Conservation (phyloP, 2,329 filamentous ascomycete genomes). For the Dendryphion nanum region DNA sequence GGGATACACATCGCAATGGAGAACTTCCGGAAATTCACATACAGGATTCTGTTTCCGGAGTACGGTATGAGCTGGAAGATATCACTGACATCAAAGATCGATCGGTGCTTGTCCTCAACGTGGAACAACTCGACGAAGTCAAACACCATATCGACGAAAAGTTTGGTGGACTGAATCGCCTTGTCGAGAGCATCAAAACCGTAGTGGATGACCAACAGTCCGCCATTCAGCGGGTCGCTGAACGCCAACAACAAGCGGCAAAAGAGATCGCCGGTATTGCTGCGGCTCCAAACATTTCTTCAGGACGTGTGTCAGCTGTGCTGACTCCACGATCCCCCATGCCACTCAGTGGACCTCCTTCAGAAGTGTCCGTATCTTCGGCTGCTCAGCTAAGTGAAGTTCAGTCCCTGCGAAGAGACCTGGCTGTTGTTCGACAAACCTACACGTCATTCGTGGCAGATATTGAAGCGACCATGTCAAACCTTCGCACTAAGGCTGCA, state of each 20-base stretch:
- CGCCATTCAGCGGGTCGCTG: slow-evolving; percentile 81
- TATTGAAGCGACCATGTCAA: slow-evolving; percentile 81
- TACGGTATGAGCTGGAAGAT: slow-evolving; percentile 96
- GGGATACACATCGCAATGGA: slow-evolving; percentile 95
- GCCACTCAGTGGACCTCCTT: slow-evolving; percentile 12
- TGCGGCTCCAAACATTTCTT: slow-evolving; percentile 41
- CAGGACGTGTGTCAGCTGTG: slow-evolving; percentile 34
- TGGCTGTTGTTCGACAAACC: slow-evolving; percentile 88
- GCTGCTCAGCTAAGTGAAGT: slow-evolving; percentile 72
- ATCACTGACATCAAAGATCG: slow-evolving; percentile 90
- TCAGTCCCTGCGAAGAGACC: slow-evolving; percentile 78
- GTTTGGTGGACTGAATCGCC: slow-evolving; percentile 71
- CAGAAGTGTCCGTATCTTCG: slow-evolving; percentile 37
- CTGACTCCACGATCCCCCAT: slow-evolving; percentile 29
- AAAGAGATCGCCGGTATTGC: slow-evolving; percentile 76
- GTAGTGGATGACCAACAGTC: slow-evolving; percentile 80
- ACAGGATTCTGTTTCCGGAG: slow-evolving; percentile 89
- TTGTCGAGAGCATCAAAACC: slow-evolving; percentile 84
- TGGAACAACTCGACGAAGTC: slow-evolving; percentile 91
- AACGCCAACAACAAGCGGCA: slow-evolving; percentile 83
- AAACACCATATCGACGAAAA: slow-evolving; percentile 96
- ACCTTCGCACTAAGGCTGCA: slow-evolving; percentile 76
- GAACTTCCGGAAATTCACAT: slow-evolving; percentile 98
- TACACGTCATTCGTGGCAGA: slow-evolving; percentile 90
- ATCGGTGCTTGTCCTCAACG: slow-evolving; percentile 89